These are phyloP conservation scores for Yamadazyma laniorum DNA, from an alignment of 805 yeast genomes.

Conservation along the genomic window DNA sequence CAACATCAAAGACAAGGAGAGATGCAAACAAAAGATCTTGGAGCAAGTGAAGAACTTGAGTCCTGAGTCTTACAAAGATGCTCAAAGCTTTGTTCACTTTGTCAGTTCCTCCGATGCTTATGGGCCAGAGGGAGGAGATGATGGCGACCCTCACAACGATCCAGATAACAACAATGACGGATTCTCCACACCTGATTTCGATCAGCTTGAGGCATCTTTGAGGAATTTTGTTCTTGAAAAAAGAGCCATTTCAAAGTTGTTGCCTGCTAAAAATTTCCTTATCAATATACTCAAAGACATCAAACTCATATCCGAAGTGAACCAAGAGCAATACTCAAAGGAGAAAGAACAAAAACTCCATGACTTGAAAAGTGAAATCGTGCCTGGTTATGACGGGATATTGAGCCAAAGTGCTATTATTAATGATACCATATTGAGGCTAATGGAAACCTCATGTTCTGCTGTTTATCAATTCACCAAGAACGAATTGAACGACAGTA, in stretches of 20 bases:
- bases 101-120: conserved; percentile 63
- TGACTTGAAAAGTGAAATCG: conserved; percentile 51
- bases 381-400: conserved; percentile 61
- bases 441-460: conserved; percentile 60
- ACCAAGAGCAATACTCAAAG: conserved; percentile 50
- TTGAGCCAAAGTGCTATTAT: conserved; percentile 52
- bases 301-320: conserved; percentile 56
- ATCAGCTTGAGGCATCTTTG: conserved; percentile 77
- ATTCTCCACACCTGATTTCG: conserved; percentile 55
- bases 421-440: conserved; percentile 55
- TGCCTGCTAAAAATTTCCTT: conserved; percentile 91
- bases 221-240: conserved; percentile 86
- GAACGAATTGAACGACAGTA: conserved; percentile 47
- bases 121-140: conserved; percentile 36
- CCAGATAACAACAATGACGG: conserved; percentile 28
- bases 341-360: conserved; percentile 45
- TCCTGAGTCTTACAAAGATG: conserved; percentile 87
- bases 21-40: conserved; percentile 73
- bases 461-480: conserved; percentile 62
- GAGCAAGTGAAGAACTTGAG: conserved; percentile 83
- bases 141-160: conserved; percentile 24
- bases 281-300: conserved; percentile 68
- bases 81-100: conserved; percentile 91
- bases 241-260: conserved; percentile 80
- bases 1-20: conserved; percentile 72